A percentile compares a stretch with the other conserved stretches of the same genome.
Evolutionary conservation across 2,329 filamentous ascomycete species (phyloP).

Genomic region (Pyrenophora tritici-repentis): DNA sequence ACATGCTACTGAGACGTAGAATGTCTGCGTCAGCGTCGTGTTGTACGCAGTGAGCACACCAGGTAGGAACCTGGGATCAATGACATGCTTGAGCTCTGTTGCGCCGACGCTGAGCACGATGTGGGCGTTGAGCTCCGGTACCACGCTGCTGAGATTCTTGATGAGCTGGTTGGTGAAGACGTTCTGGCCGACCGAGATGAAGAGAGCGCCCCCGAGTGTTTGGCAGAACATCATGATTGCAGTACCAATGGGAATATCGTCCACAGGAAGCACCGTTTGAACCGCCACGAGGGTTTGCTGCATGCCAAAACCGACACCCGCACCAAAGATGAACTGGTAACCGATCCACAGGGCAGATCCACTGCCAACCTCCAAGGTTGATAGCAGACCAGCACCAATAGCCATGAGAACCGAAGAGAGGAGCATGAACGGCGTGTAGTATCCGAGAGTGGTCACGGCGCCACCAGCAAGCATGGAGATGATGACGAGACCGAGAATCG

Average conservation of each 20-base stretch:
- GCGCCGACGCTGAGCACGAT: conserved; percentile 56
- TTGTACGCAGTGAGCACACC: conserved; percentile 69
- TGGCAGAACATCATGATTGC: conserved; percentile 56
- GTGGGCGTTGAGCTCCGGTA: conserved; percentile 50
- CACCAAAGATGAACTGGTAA: conserved; percentile 48
- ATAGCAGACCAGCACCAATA: conserved; percentile 53
- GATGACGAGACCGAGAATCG: conserved; percentile 53
- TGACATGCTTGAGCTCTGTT: conserved; percentile 61
- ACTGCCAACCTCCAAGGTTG: conserved; percentile 50
- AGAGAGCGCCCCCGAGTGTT: conserved; percentile 55
- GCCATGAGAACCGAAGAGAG: conserved; percentile 49
- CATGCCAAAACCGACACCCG: conserved; percentile 55
- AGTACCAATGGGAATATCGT: conserved; percentile 54
- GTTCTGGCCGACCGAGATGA: conserved; percentile 57
- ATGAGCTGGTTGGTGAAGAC: conserved; percentile 57
- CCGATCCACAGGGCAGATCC: conserved; percentile 47
- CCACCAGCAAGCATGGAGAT: conserved; percentile 49
- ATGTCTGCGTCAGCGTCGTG: conserved; percentile 61
- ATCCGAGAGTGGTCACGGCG: conserved; percentile 50
- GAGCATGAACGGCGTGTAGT: conserved; percentile 58
- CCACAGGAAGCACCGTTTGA: conserved; percentile 50
- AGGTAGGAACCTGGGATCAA: conserved; percentile 53
- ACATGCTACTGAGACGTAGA: conserved; percentile 64
- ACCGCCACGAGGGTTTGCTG: conserved; percentile 55
- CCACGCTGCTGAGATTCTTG: conserved; percentile 44